Base-by-base conservation (phyloP, 2,329 filamentous ascomycete genomes). In the Penicillium sp. region DNA sequence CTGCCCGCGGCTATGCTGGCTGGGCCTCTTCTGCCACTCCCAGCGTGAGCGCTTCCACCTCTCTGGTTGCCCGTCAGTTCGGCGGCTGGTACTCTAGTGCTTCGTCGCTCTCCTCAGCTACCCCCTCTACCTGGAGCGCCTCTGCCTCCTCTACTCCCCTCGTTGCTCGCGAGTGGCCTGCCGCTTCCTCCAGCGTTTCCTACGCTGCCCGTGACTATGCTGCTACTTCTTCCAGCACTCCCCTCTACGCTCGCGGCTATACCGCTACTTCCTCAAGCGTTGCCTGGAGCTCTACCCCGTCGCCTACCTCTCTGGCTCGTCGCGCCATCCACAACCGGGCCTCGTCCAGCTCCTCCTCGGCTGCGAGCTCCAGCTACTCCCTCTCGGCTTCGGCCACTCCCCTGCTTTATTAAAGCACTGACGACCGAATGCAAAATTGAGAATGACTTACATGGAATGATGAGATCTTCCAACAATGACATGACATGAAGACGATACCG, bases 21-120 rank as follows among this genome's bases (percentile, higher is more conserved):
- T 29, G 18, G 11, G 18, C 39, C 28, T 23, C 40, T 13, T 34
- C 34, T n/a, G 20, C 38, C 11, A 18, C 40, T 31, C 29, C 43
- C n/a, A 40, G 31, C 23, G 34, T 31, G 32, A 42, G 22, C 11
- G 11, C 9, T 14, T 31, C 41, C 18, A 31, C 42, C 23, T 35
- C 52, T 9, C 27, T 57, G 4, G 49, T 45, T 32, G 51, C 53
- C 32, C 54, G 55, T 6, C 34, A 46, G 8, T 51, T 39, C 10
- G 48, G 32, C 32, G 26, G 38, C 18, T 42, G 39, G 47, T 40
- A n/a, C 6, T 41, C 47, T 14, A 50, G 43, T 13, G 23, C 35
- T 29, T 35, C 38, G 4, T 10, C 28, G 3, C 43, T 46, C 29
- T 42, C 39, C 7, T 40, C 31, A 3, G 45, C 48, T 22, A 39